These are phyloP conservation scores for Nemania abortiva DNA, from an alignment of 2,329 filamentous ascomycete species.

Conservation along the genomic window DNA sequence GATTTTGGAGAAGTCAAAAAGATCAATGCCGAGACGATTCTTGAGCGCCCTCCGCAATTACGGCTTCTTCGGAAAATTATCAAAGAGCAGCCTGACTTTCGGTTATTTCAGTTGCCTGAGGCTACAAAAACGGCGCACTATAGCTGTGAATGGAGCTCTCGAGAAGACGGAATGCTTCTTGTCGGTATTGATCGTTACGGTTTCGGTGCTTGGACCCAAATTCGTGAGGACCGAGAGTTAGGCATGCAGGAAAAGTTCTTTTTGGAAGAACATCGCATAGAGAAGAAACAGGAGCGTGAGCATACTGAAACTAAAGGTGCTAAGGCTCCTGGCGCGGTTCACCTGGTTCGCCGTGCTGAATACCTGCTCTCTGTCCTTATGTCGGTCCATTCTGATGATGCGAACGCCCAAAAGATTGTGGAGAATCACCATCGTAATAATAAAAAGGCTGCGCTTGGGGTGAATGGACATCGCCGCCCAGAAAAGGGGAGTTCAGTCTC, in stretches of 20 bases:
- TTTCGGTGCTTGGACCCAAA: constrained; percentile 94
- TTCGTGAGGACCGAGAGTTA: constrained; percentile 90
- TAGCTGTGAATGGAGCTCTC: constrained; percentile 89
- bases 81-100: constrained; percentile 74
- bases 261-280: constrained; percentile 96
- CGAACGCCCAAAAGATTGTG: constrained; percentile 79
- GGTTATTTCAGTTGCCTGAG: constrained; percentile 86
- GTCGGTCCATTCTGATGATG: constrained; percentile 82
- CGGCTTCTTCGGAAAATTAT: constrained; percentile 83
- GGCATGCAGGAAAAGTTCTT: constrained; percentile 92
- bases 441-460: constrained; percentile 73
- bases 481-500: constrained; percentile 71
- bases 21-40: constrained; percentile 93
- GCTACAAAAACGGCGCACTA: constrained; percentile 94
- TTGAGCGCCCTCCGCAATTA: constrained; percentile 91
- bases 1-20: constrained; percentile 94
- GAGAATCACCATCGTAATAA: constrained; percentile 97
- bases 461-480: constrained; percentile 71
- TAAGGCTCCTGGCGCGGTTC: constrained; percentile 96
- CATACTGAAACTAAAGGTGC: constrained; percentile 82
- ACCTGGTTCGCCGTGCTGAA: constrained; percentile 92
- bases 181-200: constrained; percentile 93
- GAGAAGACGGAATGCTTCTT: constrained; percentile 96
- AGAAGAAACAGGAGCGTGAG: constrained; percentile 92
- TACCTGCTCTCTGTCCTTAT: constrained; percentile 96